Base-by-base conservation (phyloP, 2,329 filamentous ascomycete genomes). In the Colletotrichum sp. region DNA sequence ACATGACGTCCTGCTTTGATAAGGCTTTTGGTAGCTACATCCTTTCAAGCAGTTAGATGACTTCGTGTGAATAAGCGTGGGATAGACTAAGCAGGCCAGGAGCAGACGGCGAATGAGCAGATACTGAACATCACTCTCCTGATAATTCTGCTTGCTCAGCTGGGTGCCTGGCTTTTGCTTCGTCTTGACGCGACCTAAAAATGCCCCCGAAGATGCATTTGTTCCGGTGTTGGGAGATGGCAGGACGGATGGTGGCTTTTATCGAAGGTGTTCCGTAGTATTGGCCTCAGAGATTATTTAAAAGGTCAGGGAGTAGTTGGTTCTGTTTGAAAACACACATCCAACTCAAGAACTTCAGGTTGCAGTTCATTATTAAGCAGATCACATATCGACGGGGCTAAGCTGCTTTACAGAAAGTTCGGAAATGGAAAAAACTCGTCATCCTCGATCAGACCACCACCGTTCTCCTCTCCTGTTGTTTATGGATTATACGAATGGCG, bases 241-340 rank as follows among this genome's bases (percentile, higher is more conserved):
- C 39, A n/a, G 18, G 8, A n/a, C 9, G 39, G 39, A 7, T 43
- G 6, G 18, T 12, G 18, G 39, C 39, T 48, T 48, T n/a, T n/a
- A n/a, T 48, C 1, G 9, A 48, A 1, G 9, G 9, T n/a, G 18
- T 12, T 12, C 1, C 5, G 9, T 1, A 48, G 18, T 0, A 1
- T 12, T 1, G 3, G 39, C 39, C 18, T 1, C 18, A 0, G 39
- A 12, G 5, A 21, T 6, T n/a, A n/a, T 12, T 48, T 7, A n/a
- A 48, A 48, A 12, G 39, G 18, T 12, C 1, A n/a, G 18, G 9
- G 4, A n/a, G 39, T n/a, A 48, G 39, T n/a, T 3, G 3, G 1
- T 43, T 6, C 39, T 43, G 3, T n/a, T 43, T 3, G 9, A n/a
- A 43, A 43, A 43, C 39, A n/a, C 4, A 26, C 24, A 26, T 26